Base-by-base conservation (phyloP, 1,284 basidiomycete genomes). In the Neolentinus lepideus region DNA sequence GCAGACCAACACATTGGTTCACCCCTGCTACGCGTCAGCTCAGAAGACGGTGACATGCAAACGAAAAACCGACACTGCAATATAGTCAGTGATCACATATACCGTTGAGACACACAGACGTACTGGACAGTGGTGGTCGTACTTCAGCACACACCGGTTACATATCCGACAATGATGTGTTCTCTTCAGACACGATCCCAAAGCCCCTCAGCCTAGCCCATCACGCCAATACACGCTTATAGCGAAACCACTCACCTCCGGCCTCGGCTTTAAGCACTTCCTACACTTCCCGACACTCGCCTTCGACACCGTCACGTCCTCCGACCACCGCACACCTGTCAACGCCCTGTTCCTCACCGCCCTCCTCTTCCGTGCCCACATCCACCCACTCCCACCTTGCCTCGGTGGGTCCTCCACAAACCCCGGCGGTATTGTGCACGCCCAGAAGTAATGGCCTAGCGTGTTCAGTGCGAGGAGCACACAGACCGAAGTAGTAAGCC, bases 131-230 rank as follows among this genome's bases (percentile, higher is more conserved):
- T 97, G 94, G 66, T 97, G 94, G 66, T 97, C 94, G 72, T 90
- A 98, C 68, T 97, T 94, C 53, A 98, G 71, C 22, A 97, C 83
- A 68, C 97, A 99, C 54, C 81, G 83, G 60, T 92, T 91, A 71
- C 96, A 99, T 61, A 97, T 87, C 10, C 88, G 81, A 72, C 96
- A 99, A 71, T 99, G 97, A 68, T 99, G 96, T 2, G 95, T 80
- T 68, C 97, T 86, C 86, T 98, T 74, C 59, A 62, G 43, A 27
- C 4, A 45, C 36, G 16, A 29, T 52, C 36, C 14, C n/a, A n/a
- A n/a, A n/a, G n/a, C 21, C 3, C 53, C 10, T 31, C 27, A 27
- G 14, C 21, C 6, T 27, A 8, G 14, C 10, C 25, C 9, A 24
- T 11, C n/a, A n/a, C n/a, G n/a, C n/a, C n/a, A n/a, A n/a, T n/a